Evolutionary conservation across 1,139 yeast species (phyloP).

Genomic region (Scheffersomyces titani): DNA sequence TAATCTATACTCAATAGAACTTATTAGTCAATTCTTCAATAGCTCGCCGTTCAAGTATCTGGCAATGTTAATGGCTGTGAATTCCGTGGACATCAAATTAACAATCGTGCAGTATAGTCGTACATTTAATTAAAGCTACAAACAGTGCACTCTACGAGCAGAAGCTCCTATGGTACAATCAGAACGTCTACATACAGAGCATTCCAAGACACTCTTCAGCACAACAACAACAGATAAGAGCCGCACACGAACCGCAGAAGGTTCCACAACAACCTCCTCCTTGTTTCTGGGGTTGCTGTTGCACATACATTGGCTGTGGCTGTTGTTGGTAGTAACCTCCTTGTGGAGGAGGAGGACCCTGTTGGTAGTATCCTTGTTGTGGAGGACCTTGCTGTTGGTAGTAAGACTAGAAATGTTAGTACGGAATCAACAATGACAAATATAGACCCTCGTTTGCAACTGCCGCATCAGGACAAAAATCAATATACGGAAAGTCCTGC

Average conservation of each 20-base stretch:
- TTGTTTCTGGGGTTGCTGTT: slow-evolving; percentile 35
- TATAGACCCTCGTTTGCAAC: neutral
- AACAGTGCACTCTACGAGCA: neutral
- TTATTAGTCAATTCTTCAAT: no score
- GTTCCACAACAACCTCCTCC: slow-evolving; percentile 40
- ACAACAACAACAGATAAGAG: slow-evolving; percentile 47
- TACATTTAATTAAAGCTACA: neutral
- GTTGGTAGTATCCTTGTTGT: slow-evolving; percentile 34
- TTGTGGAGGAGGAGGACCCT: slow-evolving; percentile 31
- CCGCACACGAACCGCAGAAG: slow-evolving; percentile 47
- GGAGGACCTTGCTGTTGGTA: slow-evolving; percentile 17
- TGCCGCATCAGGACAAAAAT: neutral
- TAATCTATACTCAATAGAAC: neutral
- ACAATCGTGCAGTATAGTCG: no score
- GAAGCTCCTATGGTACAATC: slow-evolving; percentile 1
- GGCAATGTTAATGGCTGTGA: no score
- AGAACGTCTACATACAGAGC: slow-evolving; percentile 7
- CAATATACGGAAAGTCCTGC: neutral
- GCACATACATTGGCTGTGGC: slow-evolving; percentile 45
- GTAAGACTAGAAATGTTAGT: neutral
- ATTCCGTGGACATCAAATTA: no score
- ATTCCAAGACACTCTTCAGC: slow-evolving; percentile 37
- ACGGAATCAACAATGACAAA: neutral
- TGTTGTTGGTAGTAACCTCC: slow-evolving; percentile 25
- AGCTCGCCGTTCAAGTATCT: no score